A percentile compares a stretch with the other conserved stretches of the same genome.
Evolutionary conservation across 345 rosid species (phyloP).

Genomic region (Eucalyptus coolabah): DNA sequence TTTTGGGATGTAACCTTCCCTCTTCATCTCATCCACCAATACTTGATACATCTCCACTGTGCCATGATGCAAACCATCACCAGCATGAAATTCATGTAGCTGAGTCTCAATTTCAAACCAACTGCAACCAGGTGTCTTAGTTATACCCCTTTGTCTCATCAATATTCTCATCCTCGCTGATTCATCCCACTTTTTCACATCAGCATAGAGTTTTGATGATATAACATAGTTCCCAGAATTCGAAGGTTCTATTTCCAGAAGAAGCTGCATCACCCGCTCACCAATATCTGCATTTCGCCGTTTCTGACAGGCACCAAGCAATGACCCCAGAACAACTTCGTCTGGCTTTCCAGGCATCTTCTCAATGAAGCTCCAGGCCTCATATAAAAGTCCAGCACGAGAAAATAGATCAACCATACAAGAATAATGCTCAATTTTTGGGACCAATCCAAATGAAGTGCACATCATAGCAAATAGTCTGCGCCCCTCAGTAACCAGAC

Average conservation of each 20-base stretch:
- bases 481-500: slow-evolving; percentile 63
- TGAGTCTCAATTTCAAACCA: slow-evolving; percentile 55
- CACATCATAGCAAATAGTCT: slow-evolving; percentile 51
- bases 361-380: slow-evolving; percentile 77
- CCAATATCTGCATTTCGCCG: slow-evolving; percentile 30
- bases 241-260: slow-evolving; percentile 44
- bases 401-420: slow-evolving; percentile 82
- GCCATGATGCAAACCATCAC: slow-evolving; percentile 17
- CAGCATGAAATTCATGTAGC: slow-evolving; percentile 60
- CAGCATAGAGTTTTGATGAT: slow-evolving; percentile 66
- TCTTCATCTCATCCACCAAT: slow-evolving; percentile 55
- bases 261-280: slow-evolving; percentile 41
- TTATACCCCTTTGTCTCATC: slow-evolving; percentile 61
- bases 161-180: slow-evolving; percentile 58
- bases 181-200: slow-evolving; percentile 63
- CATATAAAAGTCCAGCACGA: slow-evolving; percentile 57
- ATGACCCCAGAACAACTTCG: slow-evolving; percentile 54
- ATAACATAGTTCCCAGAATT: slow-evolving; percentile 82
- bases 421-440: slow-evolving; percentile 80
- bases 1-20: slow-evolving; percentile 47
- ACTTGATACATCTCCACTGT: slow-evolving; percentile 14
- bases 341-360: slow-evolving; percentile 80
- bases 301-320: slow-evolving; percentile 84
- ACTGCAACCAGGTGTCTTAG: slow-evolving; percentile 86
- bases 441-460: slow-evolving; percentile 51